A percentile compares a stretch with the other conserved stretches of the same genome.
phyloP scores from a whole-genome alignment of 169 alveolate genomes.

The Plasmodium vinckei region DNA sequence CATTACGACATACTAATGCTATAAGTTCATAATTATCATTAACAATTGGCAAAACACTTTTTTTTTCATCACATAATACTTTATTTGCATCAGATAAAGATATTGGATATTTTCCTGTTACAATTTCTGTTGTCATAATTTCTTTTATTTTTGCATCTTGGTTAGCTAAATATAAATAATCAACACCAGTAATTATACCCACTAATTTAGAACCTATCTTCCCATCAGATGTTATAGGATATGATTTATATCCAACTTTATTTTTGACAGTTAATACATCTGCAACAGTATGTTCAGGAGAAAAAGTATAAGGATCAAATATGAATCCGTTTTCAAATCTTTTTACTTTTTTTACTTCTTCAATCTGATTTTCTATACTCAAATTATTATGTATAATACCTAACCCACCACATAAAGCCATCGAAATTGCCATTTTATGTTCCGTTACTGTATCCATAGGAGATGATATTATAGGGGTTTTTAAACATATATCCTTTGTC shows the following conservation, averaged over 20 bases:
- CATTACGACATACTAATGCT: constrained; percentile 91
- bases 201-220: constrained; percentile 88
- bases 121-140: constrained; percentile 88
- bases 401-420: constrained; percentile 94
- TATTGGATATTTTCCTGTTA: constrained; percentile 88
- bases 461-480: constrained; percentile 92
- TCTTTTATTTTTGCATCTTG: constrained; percentile 83
- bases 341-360: constrained; percentile 91
- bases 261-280: constrained; percentile 85
- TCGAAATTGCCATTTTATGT: constrained; percentile 93
- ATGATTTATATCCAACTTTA: constrained; percentile 83
- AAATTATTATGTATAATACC: constrained; percentile 94
- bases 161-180: constrained; percentile 89
- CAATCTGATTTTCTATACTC: constrained; percentile 87
- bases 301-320: constrained; percentile 89
- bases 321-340: constrained; percentile 93
- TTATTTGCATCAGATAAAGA: constrained; percentile 89
- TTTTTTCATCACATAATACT: constrained; percentile 85
- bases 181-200: constrained; percentile 92
- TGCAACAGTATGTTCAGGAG: constrained; percentile 88
- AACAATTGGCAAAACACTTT: constrained; percentile 91
- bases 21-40: constrained; percentile 88
- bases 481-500: constrained; percentile 86
- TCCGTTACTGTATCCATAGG: constrained; percentile 97
- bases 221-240: constrained; percentile 92